Evolutionary conservation across 768 basidiomycete genomes (phyloP), one percentile per base, ranked within the genome.

Genomic region (Pluteus cervinus): DNA sequence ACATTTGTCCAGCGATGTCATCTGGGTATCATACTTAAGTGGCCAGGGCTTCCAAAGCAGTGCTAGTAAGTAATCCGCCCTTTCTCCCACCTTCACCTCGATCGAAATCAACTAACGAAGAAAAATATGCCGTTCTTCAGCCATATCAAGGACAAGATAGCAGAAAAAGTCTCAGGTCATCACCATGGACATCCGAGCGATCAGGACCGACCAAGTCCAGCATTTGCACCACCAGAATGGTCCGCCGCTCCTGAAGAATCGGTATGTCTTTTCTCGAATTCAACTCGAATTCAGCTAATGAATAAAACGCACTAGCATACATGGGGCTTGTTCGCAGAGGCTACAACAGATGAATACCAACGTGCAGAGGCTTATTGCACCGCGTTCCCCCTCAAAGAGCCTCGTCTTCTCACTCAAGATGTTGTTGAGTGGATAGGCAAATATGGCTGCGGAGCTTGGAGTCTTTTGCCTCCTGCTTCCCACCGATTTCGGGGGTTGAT

Each of bases 311-410:
- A n/a, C 21, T 39, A 70, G 68, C 63, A 75, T 46, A 39, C 36
- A 7, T 56, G 53, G n/a, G 81, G 81, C 3, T 66, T 71, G 38
- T 66, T 53, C 44, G 62, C 66, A 32, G 81, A 83, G 43, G 81
- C 80, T 2, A 53, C 75, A 0, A 66, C 69, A n/a, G 59, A 71
- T 2, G 76, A 79, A 44, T 82, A 59, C 45, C 54, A 67, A 39
- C 58, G 59, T 9, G 81, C 73, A 2, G 63, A 75, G 44, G 41
- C 42, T 1, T 83, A 78, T 50, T 81, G 80, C 48, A 23, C 26
- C 7, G 29, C 42, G 25, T 45, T 71, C 33, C 64, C 72, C 0
- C 50, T 64, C 0, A 50, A 66, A 11, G 47, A 57, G 3, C 67
- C 79, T 0, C 55, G 55, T 29, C 58, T 80, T 11, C 55, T 83